Evolutionary conservation across 345 rosid genomes (phyloP).

Genomic region (Brassica incana): DNA sequence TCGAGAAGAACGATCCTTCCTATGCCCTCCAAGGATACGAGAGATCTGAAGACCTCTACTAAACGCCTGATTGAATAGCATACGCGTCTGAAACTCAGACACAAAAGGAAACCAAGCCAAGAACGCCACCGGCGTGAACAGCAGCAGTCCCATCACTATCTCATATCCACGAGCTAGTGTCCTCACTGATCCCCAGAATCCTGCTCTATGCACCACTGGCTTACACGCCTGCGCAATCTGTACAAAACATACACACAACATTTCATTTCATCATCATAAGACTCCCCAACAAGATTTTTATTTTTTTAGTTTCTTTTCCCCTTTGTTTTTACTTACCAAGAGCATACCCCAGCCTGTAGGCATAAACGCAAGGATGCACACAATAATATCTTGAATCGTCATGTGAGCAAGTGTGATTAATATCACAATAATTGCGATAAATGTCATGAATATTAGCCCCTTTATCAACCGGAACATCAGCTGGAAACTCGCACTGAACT

Average conservation of each 20-base stretch:
- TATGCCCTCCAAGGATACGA: constrained; percentile 93
- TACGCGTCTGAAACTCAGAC: constrained; percentile 97
- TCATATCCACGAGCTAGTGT: constrained; percentile 97
- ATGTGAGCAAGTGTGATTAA: constrained; percentile 82
- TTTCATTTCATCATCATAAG: not conserved
- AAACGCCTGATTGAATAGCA: constrained; percentile 99
- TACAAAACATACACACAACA: not conserved
- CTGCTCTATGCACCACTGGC: constrained; percentile 65
- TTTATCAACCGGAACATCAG: constrained; percentile 90
- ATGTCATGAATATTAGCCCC: constrained; percentile 91
- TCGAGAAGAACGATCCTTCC: constrained; percentile 76
- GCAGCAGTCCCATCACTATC: constrained; percentile 84
- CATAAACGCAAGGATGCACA: constrained; percentile 96
- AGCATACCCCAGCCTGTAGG: constrained; percentile 99
- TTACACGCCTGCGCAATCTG: constrained; percentile 98
- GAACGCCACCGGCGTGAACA: constrained; percentile 98
- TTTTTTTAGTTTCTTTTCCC: not conserved
- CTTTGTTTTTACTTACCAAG: constrained; percentile 49
- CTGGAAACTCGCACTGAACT: constrained; percentile 92
- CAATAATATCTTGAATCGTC: constrained; percentile 82
- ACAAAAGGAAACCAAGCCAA: constrained; percentile 99
- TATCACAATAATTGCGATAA: constrained; percentile 70
- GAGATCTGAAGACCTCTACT: constrained; percentile 99
- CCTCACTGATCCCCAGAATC: constrained; percentile 87
- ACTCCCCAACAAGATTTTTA: not conserved